Evolutionary conservation across 2,329 filamentous ascomycete genomes (phyloP), one percentile per base, ranked within the genome.

Genomic region (Tolypocladium cylindrosporum): DNA sequence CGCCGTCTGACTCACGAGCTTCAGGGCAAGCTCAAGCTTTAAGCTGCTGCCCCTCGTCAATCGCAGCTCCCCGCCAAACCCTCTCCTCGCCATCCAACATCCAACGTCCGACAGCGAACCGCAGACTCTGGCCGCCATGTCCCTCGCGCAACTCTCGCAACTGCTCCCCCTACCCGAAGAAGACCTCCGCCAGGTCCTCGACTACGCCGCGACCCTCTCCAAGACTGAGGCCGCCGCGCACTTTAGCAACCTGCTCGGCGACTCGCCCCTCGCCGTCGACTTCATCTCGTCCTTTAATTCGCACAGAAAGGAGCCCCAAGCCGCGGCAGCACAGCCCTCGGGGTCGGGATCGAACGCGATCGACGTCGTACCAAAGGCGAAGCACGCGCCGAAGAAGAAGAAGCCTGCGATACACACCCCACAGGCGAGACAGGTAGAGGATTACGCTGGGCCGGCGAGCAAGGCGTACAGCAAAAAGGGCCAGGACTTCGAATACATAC

Each of bases 191-290:
- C 90, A 97, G 69, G 82, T 97, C 50, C 79, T 97, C 63, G 85
- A 90, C 54, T 97, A 97, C 71, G 86, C 90, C 2, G 78, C 84
- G 41, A 88, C 86, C 0, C 80, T 97, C 10, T 85, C 91, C 24
- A 91, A 88, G 68, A 75, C 85, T 55, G 89, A 88, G 62, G 89
- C 90, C 16, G 91, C 85, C 55, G 86, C 91, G 48, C 91, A 97
- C 72, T 87, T 99, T 61, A 88, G 86, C 71, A 91, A 94, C 68
- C 78, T 99, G 56, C 82, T 99, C 0, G 94, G 93, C 55, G 91
- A 96, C 70, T 91, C 89, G 8, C 84, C 91, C 1, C 85, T 88
- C 65, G 82, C 78, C 45, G 75, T 91, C 61, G 87, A 91, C 65
- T 94, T 91, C 69, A 86, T 92, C 62, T 84, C 90, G 1, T 87